Percentiles rank a stretch among this genome's conserved stretches.
Conservation (phyloP, 2,329 filamentous ascomycete species). For the Akanthomyces lecanii region DNA sequence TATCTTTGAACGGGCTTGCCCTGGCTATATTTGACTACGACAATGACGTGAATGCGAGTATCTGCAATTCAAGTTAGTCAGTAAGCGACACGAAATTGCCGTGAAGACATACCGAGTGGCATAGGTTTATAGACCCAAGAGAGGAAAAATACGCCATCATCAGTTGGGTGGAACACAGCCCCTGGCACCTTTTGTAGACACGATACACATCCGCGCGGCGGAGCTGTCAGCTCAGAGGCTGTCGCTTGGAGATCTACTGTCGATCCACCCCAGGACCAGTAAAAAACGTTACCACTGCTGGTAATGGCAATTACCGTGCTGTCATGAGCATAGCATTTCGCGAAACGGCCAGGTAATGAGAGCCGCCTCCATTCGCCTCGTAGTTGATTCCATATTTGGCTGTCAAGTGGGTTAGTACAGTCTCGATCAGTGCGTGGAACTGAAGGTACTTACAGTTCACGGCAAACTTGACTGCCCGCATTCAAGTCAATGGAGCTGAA, state of each 20-base stretch:
- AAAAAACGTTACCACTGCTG: slow-evolving; percentile 7
- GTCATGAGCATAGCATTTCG: slow-evolving; percentile 11
- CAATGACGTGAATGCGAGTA: slow-evolving; percentile 9
- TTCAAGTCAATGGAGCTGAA: slow-evolving; percentile 15
- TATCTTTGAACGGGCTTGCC: slow-evolving; percentile 5
- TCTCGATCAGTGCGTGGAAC: background rate
- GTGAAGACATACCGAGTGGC: background rate
- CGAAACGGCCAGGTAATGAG: slow-evolving; percentile 8
- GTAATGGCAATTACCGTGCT: background rate
- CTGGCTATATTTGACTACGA: slow-evolving; percentile 10
- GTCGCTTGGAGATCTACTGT: slow-evolving; percentile 6
- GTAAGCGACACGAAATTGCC: background rate
- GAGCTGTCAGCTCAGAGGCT: background rate
- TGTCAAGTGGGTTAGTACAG: background rate
- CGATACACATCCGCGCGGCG: background rate
- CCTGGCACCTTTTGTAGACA: slow-evolving; percentile 10
- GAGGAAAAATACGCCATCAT: background rate
- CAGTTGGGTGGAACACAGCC: slow-evolving; percentile 6
- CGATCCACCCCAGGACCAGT: slow-evolving; percentile 10
- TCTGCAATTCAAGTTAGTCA: background rate
- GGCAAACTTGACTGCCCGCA: slow-evolving; percentile 1
- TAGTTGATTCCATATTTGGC: slow-evolving; percentile 9
- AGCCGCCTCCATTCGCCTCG: slow-evolving; percentile 7
- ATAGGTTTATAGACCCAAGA: slow-evolving; percentile 6
- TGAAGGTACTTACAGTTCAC: slow-evolving; percentile 9